Evolutionary conservation across 106 monocot species (phyloP).

Genomic region (Dendrobium officinale): DNA sequence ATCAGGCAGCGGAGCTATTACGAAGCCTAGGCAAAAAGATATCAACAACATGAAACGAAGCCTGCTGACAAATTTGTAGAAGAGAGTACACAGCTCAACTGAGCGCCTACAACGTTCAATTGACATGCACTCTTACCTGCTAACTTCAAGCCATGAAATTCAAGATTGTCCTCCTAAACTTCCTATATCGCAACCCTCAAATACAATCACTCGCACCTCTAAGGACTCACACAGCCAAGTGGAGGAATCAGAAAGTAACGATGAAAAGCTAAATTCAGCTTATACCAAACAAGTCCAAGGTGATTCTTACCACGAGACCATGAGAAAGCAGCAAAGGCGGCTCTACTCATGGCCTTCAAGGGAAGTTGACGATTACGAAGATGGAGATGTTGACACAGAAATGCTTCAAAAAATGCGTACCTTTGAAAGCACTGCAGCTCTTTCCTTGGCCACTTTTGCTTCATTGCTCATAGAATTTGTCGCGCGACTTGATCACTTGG

Average conservation of each 20-base stretch:
- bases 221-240: conserved; percentile 14
- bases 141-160: conserved; percentile 26
- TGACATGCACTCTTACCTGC: conserved; percentile 76
- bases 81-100: conserved; percentile 51
- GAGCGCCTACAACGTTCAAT: conserved; percentile 66
- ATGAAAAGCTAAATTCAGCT: too few relatives aligned
- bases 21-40: conserved; percentile 48
- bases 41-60: conserved; percentile 58
- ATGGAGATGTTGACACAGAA: conserved; percentile 11
- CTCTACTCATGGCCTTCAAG: conserved; percentile 76
- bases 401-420: conserved; percentile 54
- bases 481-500: conserved; percentile 77
- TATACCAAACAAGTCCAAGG: background rate
- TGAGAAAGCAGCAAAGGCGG: conserved; percentile 60
- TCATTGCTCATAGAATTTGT: conserved; percentile 83
- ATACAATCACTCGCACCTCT: background rate
- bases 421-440: conserved; percentile 53
- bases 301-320: conserved; percentile 50
- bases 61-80: conserved; percentile 34
- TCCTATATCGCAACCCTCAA: conserved; percentile 4
- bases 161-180: background rate
- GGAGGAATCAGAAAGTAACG: too few relatives aligned
- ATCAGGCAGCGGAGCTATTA: conserved; percentile 56
- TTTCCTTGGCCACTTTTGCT: conserved; percentile 66
- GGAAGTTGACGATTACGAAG: conserved; percentile 52